Evolutionary conservation across 2,329 filamentous ascomycete genomes (phyloP).

Genomic region (Kalmusia sp.): DNA sequence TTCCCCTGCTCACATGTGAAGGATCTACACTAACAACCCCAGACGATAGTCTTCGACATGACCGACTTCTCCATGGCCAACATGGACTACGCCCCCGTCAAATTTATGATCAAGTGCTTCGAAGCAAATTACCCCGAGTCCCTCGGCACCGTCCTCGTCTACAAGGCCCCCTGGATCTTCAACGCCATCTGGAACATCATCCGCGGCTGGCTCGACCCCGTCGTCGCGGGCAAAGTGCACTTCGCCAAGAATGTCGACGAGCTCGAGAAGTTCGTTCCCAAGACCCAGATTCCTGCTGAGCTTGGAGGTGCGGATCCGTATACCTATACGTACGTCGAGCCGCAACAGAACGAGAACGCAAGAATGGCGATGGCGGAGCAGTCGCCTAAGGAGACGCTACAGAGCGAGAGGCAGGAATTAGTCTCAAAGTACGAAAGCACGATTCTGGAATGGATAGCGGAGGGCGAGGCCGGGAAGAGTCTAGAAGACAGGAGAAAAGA

Average conservation of each 20-base stretch:
- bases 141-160: constrained; percentile 86
- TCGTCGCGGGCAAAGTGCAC: constrained; percentile 91
- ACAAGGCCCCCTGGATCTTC: constrained; percentile 97
- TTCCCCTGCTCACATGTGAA: background rate
- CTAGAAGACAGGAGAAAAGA: constrained; percentile 60
- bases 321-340: constrained; percentile 83
- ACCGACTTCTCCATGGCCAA: constrained; percentile 91
- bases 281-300: constrained; percentile 76
- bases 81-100: constrained; percentile 97
- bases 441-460: constrained; percentile 77
- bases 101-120: constrained; percentile 99
- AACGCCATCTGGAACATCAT: constrained; percentile 98
- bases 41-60: constrained; percentile 97
- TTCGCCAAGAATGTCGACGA: constrained; percentile 86
- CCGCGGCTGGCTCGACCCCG: constrained; percentile 93
- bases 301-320: constrained; percentile 87
- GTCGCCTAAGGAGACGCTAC: constrained; percentile 67
- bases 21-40: constrained; percentile 24
- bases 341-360: constrained; percentile 76
- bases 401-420: constrained; percentile 69
- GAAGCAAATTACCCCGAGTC: constrained; percentile 98
- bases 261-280: constrained; percentile 76
- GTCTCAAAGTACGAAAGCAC: constrained; percentile 75
- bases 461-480: constrained; percentile 48
- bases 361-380: constrained; percentile 65